Evolutionary conservation across 768 basidiomycete species (phyloP).

Genomic region (Pholiota molesta): DNA sequence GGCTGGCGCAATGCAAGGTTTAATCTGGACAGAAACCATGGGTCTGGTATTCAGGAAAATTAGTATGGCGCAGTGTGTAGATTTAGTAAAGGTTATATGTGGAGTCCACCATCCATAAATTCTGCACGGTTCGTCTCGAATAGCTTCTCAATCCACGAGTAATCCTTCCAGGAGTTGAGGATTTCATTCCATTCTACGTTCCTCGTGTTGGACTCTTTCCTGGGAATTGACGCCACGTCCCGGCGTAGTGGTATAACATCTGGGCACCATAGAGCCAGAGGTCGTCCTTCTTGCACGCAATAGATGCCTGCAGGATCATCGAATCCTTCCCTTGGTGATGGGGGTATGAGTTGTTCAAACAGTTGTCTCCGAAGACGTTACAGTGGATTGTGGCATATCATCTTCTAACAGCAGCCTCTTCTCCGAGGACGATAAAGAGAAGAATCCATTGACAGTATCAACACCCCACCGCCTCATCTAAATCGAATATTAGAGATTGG

Average conservation of each 20-base stretch:
- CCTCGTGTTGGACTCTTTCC: background rate
- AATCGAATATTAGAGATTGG: background rate
- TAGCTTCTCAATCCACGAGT: background rate
- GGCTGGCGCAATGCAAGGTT: background rate
- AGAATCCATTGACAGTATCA: slow-evolving; percentile 50
- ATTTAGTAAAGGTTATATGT: background rate
- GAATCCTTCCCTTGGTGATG: no score
- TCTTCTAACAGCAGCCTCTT: slow-evolving; percentile 36
- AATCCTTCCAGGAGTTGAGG: background rate
- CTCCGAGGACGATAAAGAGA: slow-evolving; percentile 64
- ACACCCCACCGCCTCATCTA: slow-evolving; percentile 64
- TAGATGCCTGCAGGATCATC: no score
- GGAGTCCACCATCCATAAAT: background rate
- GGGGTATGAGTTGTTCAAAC: background rate
- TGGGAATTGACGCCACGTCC: background rate
- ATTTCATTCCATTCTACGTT: background rate
- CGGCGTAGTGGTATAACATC: background rate
- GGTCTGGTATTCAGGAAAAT: background rate
- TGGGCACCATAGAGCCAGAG: no score
- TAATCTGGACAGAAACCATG: background rate
- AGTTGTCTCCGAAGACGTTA: background rate
- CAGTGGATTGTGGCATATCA: background rate
- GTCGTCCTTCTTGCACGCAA: no score
- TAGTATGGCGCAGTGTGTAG: background rate
- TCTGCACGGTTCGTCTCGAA: background rate